Base-by-base conservation (phyloP, 257 asterid species). In the Osmanthus fragrans region DNA sequence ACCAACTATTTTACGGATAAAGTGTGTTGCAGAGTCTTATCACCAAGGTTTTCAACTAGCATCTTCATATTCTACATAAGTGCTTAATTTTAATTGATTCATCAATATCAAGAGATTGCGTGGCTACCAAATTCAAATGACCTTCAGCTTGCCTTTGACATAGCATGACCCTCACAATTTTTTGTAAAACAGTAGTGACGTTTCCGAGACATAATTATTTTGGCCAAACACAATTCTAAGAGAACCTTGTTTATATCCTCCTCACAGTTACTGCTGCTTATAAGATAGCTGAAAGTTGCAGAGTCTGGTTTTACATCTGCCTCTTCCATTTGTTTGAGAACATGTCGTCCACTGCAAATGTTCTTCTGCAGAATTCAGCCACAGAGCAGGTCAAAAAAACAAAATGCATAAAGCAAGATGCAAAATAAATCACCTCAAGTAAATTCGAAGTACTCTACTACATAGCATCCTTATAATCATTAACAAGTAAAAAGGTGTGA, bases 301-400 rank as follows among this genome's bases (percentile, higher is more conserved):
- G 95, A 82, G 79, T 96, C 89, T 71, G 97, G 94, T 84, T 92
- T 86, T 80, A 96, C 94, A 76, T 82, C 84, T 63, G 92, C 96
- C 64, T 85, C 89, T 87, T 89, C 91, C 98, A 96, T 93, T 86
- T 86, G 90, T 85, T 86, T 86, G 84, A 93, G 94, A 86, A 91
- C 96, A 65, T 39, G 67, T 70, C 73, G 76, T 69, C 89, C 99
- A 79, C 90, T 82, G 10, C 5, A n/a, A 54, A 80, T 34, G 79
- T 92, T 86, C 80, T 93, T 93, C 97, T 94, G 96, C 87, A 87
- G 79, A 77, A 71, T 70, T 60, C 82, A 84, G 81, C 33, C 75
- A 83, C 56, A 73, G 23, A 68, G 72, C 71, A 72, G 29, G 74
- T 86, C 83, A 74, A 75, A 75, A 58, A 70, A 2, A 79, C 73